Evolutionary conservation across 73 alveolate genomes (phyloP).

Genomic region (Paraurostyla sp.): DNA sequence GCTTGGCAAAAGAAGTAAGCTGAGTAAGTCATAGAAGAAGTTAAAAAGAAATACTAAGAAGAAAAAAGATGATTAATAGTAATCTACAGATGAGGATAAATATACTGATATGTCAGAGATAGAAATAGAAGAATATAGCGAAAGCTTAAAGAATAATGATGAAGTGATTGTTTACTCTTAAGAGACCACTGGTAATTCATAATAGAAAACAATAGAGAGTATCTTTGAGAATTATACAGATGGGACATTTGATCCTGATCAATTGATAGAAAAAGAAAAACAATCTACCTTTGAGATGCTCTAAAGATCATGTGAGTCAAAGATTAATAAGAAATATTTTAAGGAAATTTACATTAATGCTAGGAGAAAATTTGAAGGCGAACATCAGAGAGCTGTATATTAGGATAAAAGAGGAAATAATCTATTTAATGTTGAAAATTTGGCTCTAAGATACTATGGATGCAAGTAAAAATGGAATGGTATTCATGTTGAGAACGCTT

Average conservation of each 20-base stretch:
- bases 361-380: conserved; percentile 60
- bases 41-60: neutral
- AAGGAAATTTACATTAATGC: conserved; percentile 56
- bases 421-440: conserved; percentile 85
- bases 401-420: conserved; percentile 48
- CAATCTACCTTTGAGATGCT: conserved; percentile 6
- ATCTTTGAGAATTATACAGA: neutral
- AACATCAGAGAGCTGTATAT: conserved; percentile 56
- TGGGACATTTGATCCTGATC: conserved; percentile 5
- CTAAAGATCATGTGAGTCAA: conserved; percentile 27
- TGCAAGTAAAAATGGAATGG: conserved; percentile 83
- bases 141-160: no score
- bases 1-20: neutral
- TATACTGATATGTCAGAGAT: neutral
- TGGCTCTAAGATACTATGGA: conserved; percentile 86
- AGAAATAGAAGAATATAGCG: neutral
- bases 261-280: conserved; percentile 55
- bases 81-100: neutral
- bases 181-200: neutral
- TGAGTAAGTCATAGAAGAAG: neutral
- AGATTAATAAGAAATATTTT: conserved; percentile 40
- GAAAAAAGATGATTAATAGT: no score
- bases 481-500: conserved; percentile 89
- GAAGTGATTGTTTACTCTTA: neutral
- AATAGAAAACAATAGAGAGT: neutral